Base-by-base conservation (phyloP, 148 eudicot genomes). In the Hydrangea macrophylla region DNA sequence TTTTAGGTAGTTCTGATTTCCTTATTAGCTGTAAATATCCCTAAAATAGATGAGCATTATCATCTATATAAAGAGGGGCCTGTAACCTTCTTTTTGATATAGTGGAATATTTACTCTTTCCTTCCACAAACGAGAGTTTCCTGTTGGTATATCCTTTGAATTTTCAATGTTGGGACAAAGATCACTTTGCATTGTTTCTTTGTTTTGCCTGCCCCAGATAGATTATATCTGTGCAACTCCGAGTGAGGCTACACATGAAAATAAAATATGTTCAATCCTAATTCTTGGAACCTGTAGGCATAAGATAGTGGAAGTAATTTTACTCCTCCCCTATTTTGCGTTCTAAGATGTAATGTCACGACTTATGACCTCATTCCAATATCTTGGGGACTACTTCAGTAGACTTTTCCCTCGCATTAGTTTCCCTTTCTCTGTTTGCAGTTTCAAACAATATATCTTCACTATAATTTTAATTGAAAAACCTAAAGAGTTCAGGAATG, bases 371-470 rank as follows among this genome's bases (percentile, higher is more conserved):
- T 45, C 42, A 55, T 40, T 71, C 55, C 50, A 9, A 23, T 24
- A 23, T 53, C 35, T 37, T 55, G 67, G 53, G 50, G 55, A 12
- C 20, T n/a, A 20, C 27, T 62, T 62, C 74, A n/a, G 56, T 26
- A 39, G 65, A 36, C 24, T 55, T 62, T 59, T 69, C 31, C 24
- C 32, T 69, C 10, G 51, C 23, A 20, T 54, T 62, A 9, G 62
- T 64, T 9, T 37, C 54, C 59, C 73, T 44, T 50, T 70, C 60
- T 25, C 26, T 42, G 9, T 71, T 20, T 39, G 37, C 62, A n/a
- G 31, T 62, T 25, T 71, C 55, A 18, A 62, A 71, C 26, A 71
- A 37, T 71, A 71, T 62, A 71, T 71, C 68, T 63, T 57, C 48
- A 71, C 74, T 62, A 55, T 71, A 71, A n/a, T n/a, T n/a, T n/a